Conservation (phyloP, 2,329 filamentous ascomycete genomes). For the Aspergillus piperis region DNA sequence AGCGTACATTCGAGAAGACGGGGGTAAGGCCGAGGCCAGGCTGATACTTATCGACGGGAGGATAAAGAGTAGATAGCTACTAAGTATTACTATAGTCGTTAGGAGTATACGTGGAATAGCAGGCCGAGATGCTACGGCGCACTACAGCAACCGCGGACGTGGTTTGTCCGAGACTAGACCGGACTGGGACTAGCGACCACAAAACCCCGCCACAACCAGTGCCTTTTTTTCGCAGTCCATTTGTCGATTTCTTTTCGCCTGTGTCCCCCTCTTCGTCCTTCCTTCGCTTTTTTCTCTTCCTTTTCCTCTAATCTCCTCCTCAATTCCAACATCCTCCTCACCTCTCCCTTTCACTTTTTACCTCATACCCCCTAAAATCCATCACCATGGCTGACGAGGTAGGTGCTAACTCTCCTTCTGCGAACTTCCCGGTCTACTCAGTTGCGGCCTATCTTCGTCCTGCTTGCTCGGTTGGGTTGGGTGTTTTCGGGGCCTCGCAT, state of each 20-base stretch:
- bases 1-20: not conserved
- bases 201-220: slow-evolving; percentile 39
- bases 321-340: slow-evolving; percentile 22
- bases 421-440: slow-evolving; percentile 12
- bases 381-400: slow-evolving; percentile 69
- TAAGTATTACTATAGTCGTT: not conserved
- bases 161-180: slow-evolving; percentile 27
- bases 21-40: not conserved
- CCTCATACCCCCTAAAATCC: slow-evolving; percentile 31
- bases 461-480: slow-evolving; percentile 28
- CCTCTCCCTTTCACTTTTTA: slow-evolving; percentile 23
- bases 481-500: slow-evolving; percentile 31
- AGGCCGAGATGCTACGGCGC: slow-evolving; percentile 15
- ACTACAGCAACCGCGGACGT: slow-evolving; percentile 2
- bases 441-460: slow-evolving; percentile 18
- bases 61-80: not conserved
- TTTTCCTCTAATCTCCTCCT: slow-evolving; percentile 21
- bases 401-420: slow-evolving; percentile 37
- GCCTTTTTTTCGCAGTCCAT: slow-evolving; percentile 30
- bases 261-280: slow-evolving; percentile 25
- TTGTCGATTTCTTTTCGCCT: slow-evolving; percentile 29
- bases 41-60: not conserved
- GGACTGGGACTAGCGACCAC: slow-evolving; percentile 25
- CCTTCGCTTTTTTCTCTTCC: slow-evolving; percentile 25
- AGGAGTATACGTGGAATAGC: not conserved